Base-by-base conservation (phyloP, 2,329 filamentous ascomycete genomes). In the Neospermospora avenae region DNA sequence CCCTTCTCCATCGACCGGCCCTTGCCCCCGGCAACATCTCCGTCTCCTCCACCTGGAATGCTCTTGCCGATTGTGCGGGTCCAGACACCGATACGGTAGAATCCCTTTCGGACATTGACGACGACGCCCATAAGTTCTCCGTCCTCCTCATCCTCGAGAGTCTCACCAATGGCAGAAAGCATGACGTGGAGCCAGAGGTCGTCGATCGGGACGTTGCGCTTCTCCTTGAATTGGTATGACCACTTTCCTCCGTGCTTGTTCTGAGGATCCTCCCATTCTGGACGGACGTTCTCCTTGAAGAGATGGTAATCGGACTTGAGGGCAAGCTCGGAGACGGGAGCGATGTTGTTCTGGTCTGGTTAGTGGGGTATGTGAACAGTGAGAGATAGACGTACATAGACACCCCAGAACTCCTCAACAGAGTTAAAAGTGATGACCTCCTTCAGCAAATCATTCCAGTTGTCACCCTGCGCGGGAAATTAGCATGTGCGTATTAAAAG, bases 221-320 rank as follows among this genome's bases (percentile, higher is more conserved):
- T 97, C 70, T 97, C 91, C 82, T 96, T 96, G 87, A 96, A 97
- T 72, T 91, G 89, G 80, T 96, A 98, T 25, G 93, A 93, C 95
- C 95, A 99, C 79, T 97, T 97, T 78, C 95, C 95, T 70, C 95
- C 95, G 76, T 98, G 92, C 84, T 98, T 99, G 82, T 99, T 99
- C 81, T 98, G 92, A 25, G 86, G 83, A 75, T 99, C 95, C 78
- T 99, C 95, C 95, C 95, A 99, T 79, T 99, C 96, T 37, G 95
- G 95, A 66, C 95, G 91, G 65, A 99, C 91, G 67, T 93, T 93
- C 71, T 88, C 89, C 83, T 99, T 99, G 89, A 99, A 99, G 46
- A 99, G 89, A 74, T 99, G 96, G 80, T 99, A 99, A 77, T 99
- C 95, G 73, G 95, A 96, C 82, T 99, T 99, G 74, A 96, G 87